Base-by-base conservation (phyloP, 1,284 basidiomycete genomes). In the Filobasidium uniguttulatum region DNA sequence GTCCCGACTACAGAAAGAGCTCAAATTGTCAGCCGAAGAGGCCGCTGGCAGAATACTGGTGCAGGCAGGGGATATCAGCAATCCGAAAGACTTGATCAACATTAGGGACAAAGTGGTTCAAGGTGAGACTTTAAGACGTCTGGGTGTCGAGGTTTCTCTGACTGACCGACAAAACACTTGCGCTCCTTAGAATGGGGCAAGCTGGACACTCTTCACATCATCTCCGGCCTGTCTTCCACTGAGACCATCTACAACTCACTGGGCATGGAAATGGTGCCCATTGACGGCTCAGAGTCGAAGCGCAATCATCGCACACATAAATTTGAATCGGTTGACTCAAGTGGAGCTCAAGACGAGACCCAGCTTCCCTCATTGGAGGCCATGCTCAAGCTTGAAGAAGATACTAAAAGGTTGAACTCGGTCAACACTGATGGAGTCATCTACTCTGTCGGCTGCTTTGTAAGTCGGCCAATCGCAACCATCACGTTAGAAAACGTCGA, bases 181-280 rank as follows among this genome's bases (percentile, higher is more conserved):
- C n/a, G n/a, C n/a, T n/a, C n/a, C n/a, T n/a, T 46, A 89, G 87
- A 73, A 52, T 87, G 86, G 83, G 71, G 69, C 3, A 85, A 87
- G 12, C 58, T 93, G 3, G 89, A 94, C 63, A 94, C 89, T 0
- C 63, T 93, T 3, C 72, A 89, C 40, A 78, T 94, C 48, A 77
- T 80, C 48, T 88, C 89, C 6, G 90, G 90, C 5, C 84, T 90
- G 0, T 87, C 85, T 1, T 82, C 87, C 2, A 74, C 89, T 1
- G 77, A 78, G 41, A 84, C 88, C 0, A 68, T 94, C 15, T 73
- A 91, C 20, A 41, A 46, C 6, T 28, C 44, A 17, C 25, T 29
- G 17, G 28, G 37, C 34, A 15, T 50, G 15, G 19, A 10, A 29
- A 30, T 37, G 38, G 30, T 34, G 12, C 46, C 38, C 33, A 23